Base-by-base conservation (phyloP, 2,329 filamentous ascomycete species). In the Alternaria brassicae region DNA sequence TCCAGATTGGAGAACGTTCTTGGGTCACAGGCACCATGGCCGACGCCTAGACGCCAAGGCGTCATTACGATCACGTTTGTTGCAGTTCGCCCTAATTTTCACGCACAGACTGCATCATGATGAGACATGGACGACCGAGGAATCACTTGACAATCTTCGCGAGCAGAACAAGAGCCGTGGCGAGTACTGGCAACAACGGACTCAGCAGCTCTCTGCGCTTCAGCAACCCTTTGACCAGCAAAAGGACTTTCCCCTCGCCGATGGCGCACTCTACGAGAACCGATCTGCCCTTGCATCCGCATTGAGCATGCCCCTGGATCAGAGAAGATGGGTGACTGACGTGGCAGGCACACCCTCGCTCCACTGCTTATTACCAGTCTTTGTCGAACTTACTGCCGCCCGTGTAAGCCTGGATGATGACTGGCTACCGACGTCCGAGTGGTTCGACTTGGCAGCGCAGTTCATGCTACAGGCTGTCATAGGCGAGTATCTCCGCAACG, bases 401-500 rank as follows among this genome's bases (percentile, higher is more conserved):
- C 75, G 80, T 34, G 61, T 69, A 9, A 59, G 64, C 15, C 63
- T 75, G 17, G 68, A 62, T 39, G 72, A 71, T 27, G 72, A 77
- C 37, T 78, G 73, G 66, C 56, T 66, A 6, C 72, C 79, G 4
- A 77, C 71, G 5, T 63, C 71, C 6, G 70, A 76, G 10, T 84
- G 82, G 80, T 79, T 82, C 65, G 73, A 81, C 21, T 69, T 85
- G 9, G 78, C 80, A 1, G 79, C 76, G 1, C 75, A 79, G 15
- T 82, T 83, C 57, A 82, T 86, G 77, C 66, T 83, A 8, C 83
- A 86, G 58, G 80, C 82, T 34, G 78, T 78, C 8, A 61, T 84
- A 4, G 84, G 86, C 69, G 81, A 84, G 56, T 81, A 81, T 52
- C 66, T 80, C 3, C 62, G 79, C 4, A 79, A 75, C 51, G 79